These are phyloP conservation scores for Pisolithus thermaeus DNA, from an alignment of 1,284 basidiomycete genomes.

Conservation along the genomic window DNA sequence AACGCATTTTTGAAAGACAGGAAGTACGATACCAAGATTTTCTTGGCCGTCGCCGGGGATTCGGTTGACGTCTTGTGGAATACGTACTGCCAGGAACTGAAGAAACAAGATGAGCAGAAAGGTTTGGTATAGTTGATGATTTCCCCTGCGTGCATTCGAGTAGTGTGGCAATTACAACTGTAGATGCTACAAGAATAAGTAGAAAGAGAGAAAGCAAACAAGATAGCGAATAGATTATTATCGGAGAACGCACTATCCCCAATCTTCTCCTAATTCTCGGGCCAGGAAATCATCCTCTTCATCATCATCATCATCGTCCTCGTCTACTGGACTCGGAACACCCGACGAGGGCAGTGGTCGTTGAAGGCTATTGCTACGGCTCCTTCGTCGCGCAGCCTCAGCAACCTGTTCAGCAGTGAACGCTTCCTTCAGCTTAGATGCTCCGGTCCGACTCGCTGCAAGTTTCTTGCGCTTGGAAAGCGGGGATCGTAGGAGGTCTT, in stretches of 20 bases:
- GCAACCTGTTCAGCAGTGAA: conserved; percentile 56
- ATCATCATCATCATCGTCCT: conserved; percentile 36
- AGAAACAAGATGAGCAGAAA: conserved; percentile 13
- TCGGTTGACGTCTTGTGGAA: conserved; percentile 52
- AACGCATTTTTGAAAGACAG: conserved; percentile 48
- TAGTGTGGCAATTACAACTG: conserved; percentile 15
- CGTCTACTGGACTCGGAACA: conserved; percentile 24
- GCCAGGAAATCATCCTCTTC: conserved; percentile 70
- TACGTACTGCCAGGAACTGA: conserved; percentile 39
- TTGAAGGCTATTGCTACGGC: conserved; percentile 23
- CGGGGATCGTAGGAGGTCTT: conserved; percentile 52
- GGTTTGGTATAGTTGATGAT: background rate
- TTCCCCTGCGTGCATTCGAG: conserved; percentile 1
- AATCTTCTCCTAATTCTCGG: conserved; percentile 65
- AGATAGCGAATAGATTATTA: conserved; percentile 3
- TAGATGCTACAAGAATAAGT: conserved; percentile 12
- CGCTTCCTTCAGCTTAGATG: conserved; percentile 61
- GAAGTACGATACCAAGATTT: conserved; percentile 45
- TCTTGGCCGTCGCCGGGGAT: conserved; percentile 47
- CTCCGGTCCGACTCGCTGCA: conserved; percentile 52
- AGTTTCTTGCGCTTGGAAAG: conserved; percentile 73
- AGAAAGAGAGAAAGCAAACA: conserved; percentile 14
- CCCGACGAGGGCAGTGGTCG: conserved; percentile 8
- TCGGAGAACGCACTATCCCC: conserved; percentile 42
- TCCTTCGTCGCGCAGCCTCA: conserved; percentile 25